Evolutionary conservation across 169 alveolate genomes (phyloP).

Genomic region (Eimeria maxima): DNA sequence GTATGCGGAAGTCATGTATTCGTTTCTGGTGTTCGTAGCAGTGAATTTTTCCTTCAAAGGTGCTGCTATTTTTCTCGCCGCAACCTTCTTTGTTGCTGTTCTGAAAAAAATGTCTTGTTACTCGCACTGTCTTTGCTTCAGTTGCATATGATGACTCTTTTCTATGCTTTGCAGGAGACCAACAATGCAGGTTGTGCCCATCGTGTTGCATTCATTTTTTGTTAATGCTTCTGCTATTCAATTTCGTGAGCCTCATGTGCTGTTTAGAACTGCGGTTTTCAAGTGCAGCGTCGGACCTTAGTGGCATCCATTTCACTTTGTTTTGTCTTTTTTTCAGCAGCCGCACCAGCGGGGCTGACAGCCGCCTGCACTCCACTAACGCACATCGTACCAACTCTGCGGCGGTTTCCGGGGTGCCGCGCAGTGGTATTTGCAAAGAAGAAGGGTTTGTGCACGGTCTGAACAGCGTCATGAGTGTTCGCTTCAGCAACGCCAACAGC

Average conservation of each 20-base stretch:
- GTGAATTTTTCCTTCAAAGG: neutral
- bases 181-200: neutral
- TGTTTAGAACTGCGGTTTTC: neutral
- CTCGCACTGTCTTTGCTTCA: neutral
- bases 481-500: slow-evolving; percentile 2
- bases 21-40: neutral
- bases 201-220: neutral
- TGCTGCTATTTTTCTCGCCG: too few relatives aligned
- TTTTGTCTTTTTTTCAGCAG: neutral
- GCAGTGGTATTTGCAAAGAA: neutral
- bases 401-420: neutral
- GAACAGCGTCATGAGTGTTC: neutral
- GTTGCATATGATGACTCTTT: neutral
- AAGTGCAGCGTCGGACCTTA: neutral
- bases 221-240: neutral
- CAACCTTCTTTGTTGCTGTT: neutral
- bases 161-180: neutral
- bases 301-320: neutral
- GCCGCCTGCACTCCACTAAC: neutral
- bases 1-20: too few relatives aligned
- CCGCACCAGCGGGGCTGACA: neutral
- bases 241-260: neutral
- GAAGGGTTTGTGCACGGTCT: neutral
- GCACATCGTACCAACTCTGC: neutral
- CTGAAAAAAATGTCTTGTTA: neutral